Conservation (phyloP, 805 yeast genomes). For the Monosporozyma unispora region DNA sequence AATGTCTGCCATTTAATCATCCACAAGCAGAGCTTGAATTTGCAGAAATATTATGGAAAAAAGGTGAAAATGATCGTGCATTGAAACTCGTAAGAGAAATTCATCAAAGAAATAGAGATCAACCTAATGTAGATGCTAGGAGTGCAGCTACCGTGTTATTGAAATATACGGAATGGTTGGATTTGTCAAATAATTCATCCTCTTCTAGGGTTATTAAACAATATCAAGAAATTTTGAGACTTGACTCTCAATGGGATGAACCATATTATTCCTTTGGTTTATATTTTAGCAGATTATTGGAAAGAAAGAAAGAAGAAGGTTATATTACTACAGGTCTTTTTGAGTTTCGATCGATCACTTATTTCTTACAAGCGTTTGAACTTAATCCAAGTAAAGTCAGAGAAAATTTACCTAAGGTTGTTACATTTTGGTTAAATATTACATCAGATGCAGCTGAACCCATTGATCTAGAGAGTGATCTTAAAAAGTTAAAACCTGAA, state of each 20-base stretch:
- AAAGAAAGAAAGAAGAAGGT: conserved; percentile 44
- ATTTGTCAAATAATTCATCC: conserved; percentile 72
- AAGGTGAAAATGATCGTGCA: conserved; percentile 82
- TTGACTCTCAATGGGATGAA: conserved; percentile 59
- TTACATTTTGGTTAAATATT: conserved; percentile 86
- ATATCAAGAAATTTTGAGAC: conserved; percentile 48
- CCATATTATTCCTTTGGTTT: conserved; percentile 75
- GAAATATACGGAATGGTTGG: conserved; percentile 83
- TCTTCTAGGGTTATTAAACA: conserved; percentile 63
- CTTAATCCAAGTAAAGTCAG: conserved; percentile 50
- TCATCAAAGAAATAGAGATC: conserved; percentile 14
- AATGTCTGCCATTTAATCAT: conserved; percentile 22
- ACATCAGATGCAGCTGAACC: conserved; percentile 22
- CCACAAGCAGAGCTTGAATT: conserved; percentile 58
- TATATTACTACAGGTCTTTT: conserved; percentile 23
- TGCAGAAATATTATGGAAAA: conserved; percentile 78
- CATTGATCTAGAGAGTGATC: background rate
- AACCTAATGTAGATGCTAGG: conserved; percentile 13
- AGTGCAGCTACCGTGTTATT: conserved; percentile 43
- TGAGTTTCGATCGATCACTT: conserved; percentile 25
- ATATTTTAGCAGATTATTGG: conserved; percentile 69
- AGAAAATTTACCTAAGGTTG: conserved; percentile 83
- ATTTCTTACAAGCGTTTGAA: conserved; percentile 25
- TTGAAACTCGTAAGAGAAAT: conserved; percentile 46
- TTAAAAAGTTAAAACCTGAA: too few relatives aligned